Percentiles rank a stretch among this genome's conserved stretches.
Conservation (phyloP, 2,329 filamentous ascomycete genomes). For the Lasiodiplodia citricola region DNA sequence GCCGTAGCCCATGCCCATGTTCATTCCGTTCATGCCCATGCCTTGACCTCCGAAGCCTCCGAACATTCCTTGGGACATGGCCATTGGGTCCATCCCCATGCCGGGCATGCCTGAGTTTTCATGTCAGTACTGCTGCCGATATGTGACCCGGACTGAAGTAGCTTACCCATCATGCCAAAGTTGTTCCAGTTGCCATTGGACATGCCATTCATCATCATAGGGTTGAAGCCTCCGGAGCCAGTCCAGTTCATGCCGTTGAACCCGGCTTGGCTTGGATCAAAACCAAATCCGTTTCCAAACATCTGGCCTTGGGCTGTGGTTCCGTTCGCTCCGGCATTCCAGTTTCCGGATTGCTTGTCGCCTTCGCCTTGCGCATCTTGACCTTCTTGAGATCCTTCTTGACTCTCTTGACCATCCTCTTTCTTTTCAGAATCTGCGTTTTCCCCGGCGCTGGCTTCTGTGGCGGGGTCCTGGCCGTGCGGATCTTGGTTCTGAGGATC, state of each 20-base stretch:
- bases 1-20: constrained; percentile 71
- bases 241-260: constrained; percentile 68
- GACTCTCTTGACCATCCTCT: constrained; percentile 31
- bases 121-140: constrained; percentile 38
- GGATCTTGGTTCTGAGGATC: background rate
- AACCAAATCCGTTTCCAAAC: constrained; percentile 49
- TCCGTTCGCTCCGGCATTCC: constrained; percentile 29
- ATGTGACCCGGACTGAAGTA: background rate
- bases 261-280: constrained; percentile 49
- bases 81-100: constrained; percentile 84
- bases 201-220: constrained; percentile 64
- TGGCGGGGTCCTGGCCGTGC: constrained; percentile 3
- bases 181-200: constrained; percentile 70
- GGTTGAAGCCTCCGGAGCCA: constrained; percentile 67
- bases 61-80: constrained; percentile 80
- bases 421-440: constrained; percentile 28
- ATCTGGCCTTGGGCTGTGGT: constrained; percentile 33
- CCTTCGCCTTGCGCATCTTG: constrained; percentile 29
- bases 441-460: constrained; percentile 1
- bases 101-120: constrained; percentile 68
- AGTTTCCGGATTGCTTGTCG: constrained; percentile 33
- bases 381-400: constrained; percentile 17
- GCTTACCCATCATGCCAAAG: constrained; percentile 92
- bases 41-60: constrained; percentile 73
- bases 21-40: constrained; percentile 84